These are phyloP conservation scores for Aspergillus felis DNA, from an alignment of 2,329 filamentous ascomycete genomes.

Conservation along the genomic window DNA sequence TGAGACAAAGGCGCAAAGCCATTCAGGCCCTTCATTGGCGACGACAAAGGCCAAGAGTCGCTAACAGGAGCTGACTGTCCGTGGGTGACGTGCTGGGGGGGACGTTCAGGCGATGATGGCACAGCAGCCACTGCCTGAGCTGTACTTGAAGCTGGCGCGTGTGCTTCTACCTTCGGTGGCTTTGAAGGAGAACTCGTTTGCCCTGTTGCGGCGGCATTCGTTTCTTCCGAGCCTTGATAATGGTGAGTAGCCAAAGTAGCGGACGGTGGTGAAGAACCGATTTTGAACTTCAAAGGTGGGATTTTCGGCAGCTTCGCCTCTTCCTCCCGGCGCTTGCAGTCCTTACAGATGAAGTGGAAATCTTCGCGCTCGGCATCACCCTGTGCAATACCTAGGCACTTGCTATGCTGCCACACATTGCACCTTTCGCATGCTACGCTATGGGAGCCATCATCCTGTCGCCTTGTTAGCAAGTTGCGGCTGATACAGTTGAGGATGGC, in stretches of 20 bases:
- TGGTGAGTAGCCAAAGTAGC: conserved; percentile 15
- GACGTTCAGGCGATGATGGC: conserved; percentile 29
- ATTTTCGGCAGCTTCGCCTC: conserved; percentile 60
- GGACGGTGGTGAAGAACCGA: conserved; percentile 46
- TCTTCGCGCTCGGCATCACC: conserved; percentile 76
- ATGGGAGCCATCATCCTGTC: conserved; percentile 80
- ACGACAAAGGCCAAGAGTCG: conserved; percentile 29
- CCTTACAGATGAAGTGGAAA: conserved; percentile 80
- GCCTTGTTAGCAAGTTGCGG: conserved; percentile 17
- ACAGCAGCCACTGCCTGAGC: conserved; percentile 12
- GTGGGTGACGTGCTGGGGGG: conserved; percentile 19
- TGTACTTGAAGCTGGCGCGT: conserved; percentile 10
- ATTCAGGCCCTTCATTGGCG: conserved; percentile 30
- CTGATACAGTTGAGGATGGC: neutral
- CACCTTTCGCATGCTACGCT: conserved; percentile 92
- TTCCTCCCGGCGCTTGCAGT: conserved; percentile 68
- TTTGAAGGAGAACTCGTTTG: conserved; percentile 21
- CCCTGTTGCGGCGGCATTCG: conserved; percentile 12
- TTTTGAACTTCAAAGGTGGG: conserved; percentile 56
- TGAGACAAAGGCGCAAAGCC: conserved; percentile 22
- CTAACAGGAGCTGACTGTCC: conserved; percentile 19
- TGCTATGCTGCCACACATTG: conserved; percentile 95
- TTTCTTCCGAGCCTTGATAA: conserved; percentile 21
- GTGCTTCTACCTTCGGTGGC: conserved; percentile 13
- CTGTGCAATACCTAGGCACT: conserved; percentile 77